A percentile compares a stretch with the other conserved stretches of the same genome.
Evolutionary conservation across 331 rosid species (phyloP).

Genomic region (Acacia concinna): DNA sequence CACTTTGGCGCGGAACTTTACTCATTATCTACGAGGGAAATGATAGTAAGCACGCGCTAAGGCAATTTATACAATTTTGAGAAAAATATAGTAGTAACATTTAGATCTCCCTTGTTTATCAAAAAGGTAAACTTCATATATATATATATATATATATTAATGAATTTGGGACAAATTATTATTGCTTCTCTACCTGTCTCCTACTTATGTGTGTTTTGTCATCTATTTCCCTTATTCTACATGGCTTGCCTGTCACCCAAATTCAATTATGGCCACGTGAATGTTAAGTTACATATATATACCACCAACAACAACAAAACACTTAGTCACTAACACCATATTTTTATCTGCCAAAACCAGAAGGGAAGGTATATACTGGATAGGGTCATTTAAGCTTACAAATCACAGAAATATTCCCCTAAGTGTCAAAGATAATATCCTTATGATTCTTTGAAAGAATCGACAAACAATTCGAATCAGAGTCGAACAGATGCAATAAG

Average conservation of each 20-base stretch:
- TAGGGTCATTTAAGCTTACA: too few species aligned
- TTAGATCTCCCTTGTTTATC: background rate
- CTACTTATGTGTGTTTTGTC: conserved; percentile 29
- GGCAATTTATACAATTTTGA: background rate
- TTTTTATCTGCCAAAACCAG: background rate
- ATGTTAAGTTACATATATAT: conserved; percentile 31
- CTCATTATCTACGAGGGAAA: background rate
- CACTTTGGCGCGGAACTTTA: background rate
- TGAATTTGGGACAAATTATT: conserved; percentile 24
- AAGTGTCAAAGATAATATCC: too few species aligned
- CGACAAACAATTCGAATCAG: too few species aligned
- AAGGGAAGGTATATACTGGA: too few species aligned
- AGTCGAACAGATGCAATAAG: too few species aligned
- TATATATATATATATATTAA: background rate
- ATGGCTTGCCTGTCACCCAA: conserved; percentile 26
- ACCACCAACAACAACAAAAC: background rate
- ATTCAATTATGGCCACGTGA: conserved; percentile 38
- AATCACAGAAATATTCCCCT: too few species aligned
- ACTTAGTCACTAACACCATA: background rate
- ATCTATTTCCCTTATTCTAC: conserved; percentile 14
- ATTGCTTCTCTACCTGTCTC: conserved; percentile 30
- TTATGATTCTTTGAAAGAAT: too few species aligned
- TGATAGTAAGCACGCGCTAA: background rate
- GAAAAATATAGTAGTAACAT: too few species aligned
- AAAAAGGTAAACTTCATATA: conserved; percentile 16